These are phyloP conservation scores for Dothideomycetes sp. DNA, from an alignment of 2,329 filamentous ascomycete species.

Conservation along the genomic window DNA sequence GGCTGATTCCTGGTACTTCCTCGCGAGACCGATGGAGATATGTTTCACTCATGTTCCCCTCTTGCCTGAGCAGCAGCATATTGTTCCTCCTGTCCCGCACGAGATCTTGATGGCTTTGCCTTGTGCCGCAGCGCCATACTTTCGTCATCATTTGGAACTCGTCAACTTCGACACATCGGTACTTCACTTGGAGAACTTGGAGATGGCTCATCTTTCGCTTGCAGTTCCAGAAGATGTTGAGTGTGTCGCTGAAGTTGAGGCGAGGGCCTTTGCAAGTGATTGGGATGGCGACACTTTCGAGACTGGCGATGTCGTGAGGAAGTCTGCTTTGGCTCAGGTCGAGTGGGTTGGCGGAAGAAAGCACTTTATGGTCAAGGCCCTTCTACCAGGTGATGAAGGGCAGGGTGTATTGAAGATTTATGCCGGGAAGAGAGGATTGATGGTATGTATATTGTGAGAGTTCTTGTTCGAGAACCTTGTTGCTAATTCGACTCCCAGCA, in stretches of 20 bases:
- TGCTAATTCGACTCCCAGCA: slow-evolving; percentile 39
- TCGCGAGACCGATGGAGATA: slow-evolving; percentile 75
- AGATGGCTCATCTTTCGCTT: slow-evolving; percentile 84
- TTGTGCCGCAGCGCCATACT: slow-evolving; percentile 76
- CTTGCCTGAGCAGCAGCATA: slow-evolving; percentile 78
- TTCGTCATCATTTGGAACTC: slow-evolving; percentile 70
- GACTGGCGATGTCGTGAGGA: slow-evolving; percentile 74
- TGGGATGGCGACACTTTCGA: slow-evolving; percentile 88
- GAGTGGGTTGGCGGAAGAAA: slow-evolving; percentile 85
- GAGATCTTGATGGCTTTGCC: slow-evolving; percentile 81
- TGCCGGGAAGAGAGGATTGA: slow-evolving; percentile 84
- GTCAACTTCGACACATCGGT: slow-evolving; percentile 85
- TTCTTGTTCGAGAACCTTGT: background rate
- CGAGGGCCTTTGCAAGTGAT: slow-evolving; percentile 68
- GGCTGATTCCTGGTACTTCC: slow-evolving; percentile 87
- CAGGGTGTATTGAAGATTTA: slow-evolving; percentile 83
- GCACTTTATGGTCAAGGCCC: slow-evolving; percentile 83
- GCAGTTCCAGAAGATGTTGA: slow-evolving; percentile 84
- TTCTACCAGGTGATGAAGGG: slow-evolving; percentile 85
- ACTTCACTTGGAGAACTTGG: slow-evolving; percentile 76
- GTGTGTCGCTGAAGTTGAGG: slow-evolving; percentile 83
- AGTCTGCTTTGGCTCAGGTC: slow-evolving; percentile 78
- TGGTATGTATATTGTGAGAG: slow-evolving; percentile 38
- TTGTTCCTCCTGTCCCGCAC: slow-evolving; percentile 77
- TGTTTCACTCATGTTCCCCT: slow-evolving; percentile 95